A percentile compares a stretch with the other conserved stretches of the same genome.
phyloP scores from a whole-genome alignment of 2,329 filamentous ascomycete species.

The Paraconiothyrium sp. region DNA sequence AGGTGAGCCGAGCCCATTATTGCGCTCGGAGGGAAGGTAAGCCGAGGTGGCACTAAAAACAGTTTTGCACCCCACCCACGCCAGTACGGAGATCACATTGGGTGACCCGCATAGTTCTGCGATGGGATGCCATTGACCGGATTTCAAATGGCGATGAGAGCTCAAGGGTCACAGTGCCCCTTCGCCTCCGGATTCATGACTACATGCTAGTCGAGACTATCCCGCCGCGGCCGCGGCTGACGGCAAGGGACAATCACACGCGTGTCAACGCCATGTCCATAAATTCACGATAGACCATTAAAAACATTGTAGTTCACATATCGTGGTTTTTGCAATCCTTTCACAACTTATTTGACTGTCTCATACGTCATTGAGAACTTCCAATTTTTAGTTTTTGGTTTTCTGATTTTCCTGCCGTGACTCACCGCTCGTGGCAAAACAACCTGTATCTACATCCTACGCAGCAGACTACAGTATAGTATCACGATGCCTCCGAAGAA shows the following conservation, averaged over 20 bases:
- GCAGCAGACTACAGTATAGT: background rate
- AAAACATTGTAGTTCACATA: background rate
- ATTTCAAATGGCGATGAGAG: background rate
- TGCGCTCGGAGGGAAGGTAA: background rate
- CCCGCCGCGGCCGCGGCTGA: conserved; percentile 6
- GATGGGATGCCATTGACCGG: background rate
- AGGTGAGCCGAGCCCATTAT: conserved; percentile 7
- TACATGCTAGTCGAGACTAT: background rate
- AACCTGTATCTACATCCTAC: background rate
- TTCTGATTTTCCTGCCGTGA: conserved; percentile 10
- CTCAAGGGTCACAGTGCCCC: background rate
- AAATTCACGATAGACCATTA: background rate
- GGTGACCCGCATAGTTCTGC: background rate
- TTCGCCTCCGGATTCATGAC: background rate
- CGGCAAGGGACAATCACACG: conserved; percentile 5
- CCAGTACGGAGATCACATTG: background rate
- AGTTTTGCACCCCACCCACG: background rate
- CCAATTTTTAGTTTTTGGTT: background rate
- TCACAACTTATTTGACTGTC: background rate
- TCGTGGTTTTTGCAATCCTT: background rate
- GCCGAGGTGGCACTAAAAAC: background rate
- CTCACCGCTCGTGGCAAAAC: conserved; percentile 4
- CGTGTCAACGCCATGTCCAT: background rate
- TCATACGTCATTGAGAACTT: conserved; percentile 5
- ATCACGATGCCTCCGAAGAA: conserved; percentile 4